phyloP scores from a whole-genome alignment of 805 yeast genomes.

The Peterozyma toletana region DNA sequence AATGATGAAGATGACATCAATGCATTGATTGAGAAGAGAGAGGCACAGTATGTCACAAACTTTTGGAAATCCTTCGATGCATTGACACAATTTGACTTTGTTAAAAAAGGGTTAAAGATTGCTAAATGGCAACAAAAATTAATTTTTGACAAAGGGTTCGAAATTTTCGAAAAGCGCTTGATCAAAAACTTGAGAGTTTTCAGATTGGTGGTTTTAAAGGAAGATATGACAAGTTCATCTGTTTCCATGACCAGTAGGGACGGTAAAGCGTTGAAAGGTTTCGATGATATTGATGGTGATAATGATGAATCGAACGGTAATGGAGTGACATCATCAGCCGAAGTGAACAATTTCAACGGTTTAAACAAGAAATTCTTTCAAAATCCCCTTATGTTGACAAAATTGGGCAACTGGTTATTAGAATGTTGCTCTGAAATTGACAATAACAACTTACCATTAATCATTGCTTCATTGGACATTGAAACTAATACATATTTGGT shows the following conservation, averaged over 20 bases:
- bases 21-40: slow-evolving; percentile 18
- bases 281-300: slow-evolving; percentile 6
- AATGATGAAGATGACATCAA: slow-evolving; percentile 8
- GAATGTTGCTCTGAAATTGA: slow-evolving; percentile 85
- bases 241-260: slow-evolving; percentile 4
- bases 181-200: slow-evolving; percentile 75
- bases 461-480: slow-evolving; percentile 75
- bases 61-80: slow-evolving; percentile 60
- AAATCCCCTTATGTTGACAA: slow-evolving; percentile 79
- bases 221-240: slow-evolving; percentile 32
- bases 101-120: slow-evolving; percentile 66
- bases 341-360: slow-evolving; percentile 17
- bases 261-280: not conserved
- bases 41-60: slow-evolving; percentile 25
- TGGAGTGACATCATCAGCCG: too few relatives aligned
- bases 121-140: slow-evolving; percentile 83
- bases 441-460: slow-evolving; percentile 64
- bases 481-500: slow-evolving; percentile 74
- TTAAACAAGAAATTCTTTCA: slow-evolving; percentile 72
- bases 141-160: slow-evolving; percentile 81
- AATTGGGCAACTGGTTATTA: slow-evolving; percentile 85
- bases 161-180: slow-evolving; percentile 76
- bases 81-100: slow-evolving; percentile 38
- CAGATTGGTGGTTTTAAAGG: slow-evolving; percentile 81
- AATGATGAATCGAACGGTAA: not conserved